These are phyloP conservation scores for Cyclotella atomus DNA, from an alignment of 108 stramenopile species.

Conservation along the genomic window DNA sequence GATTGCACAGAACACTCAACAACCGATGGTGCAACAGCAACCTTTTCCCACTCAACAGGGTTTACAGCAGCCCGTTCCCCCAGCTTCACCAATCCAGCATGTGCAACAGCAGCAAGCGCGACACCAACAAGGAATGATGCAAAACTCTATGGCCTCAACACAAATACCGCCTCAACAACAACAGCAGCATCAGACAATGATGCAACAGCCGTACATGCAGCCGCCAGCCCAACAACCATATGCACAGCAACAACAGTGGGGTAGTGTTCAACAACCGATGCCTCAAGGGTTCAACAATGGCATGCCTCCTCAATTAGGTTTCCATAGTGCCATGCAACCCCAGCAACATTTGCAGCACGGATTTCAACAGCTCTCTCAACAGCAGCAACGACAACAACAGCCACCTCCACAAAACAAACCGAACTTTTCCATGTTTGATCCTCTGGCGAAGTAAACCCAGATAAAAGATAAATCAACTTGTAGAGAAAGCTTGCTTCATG, in stretches of 20 bases:
- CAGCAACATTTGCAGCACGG: background rate
- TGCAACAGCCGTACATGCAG: background rate
- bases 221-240: background rate
- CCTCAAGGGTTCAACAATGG: background rate
- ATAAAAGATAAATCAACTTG: background rate
- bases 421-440: slow-evolving; percentile 22
- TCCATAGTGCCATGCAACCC: background rate
- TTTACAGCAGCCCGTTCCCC: background rate
- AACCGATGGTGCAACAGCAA: slow-evolving; percentile 7
- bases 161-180: slow-evolving; percentile 1
- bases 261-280: background rate
- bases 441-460: slow-evolving; percentile 1
- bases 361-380: background rate
- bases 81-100: background rate
- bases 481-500: background rate
- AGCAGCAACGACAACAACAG: background rate
- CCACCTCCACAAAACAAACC: slow-evolving; percentile 2
- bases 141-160: background rate
- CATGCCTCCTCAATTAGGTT: background rate
- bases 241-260: slow-evolving; percentile 6
- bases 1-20: background rate
- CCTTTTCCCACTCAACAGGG: background rate
- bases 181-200: background rate
- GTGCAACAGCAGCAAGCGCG: background rate
- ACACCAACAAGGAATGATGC: slow-evolving; percentile 6